Evolutionary conservation across 306 rosid species (phyloP).

Genomic region (Sophora flavescens): DNA sequence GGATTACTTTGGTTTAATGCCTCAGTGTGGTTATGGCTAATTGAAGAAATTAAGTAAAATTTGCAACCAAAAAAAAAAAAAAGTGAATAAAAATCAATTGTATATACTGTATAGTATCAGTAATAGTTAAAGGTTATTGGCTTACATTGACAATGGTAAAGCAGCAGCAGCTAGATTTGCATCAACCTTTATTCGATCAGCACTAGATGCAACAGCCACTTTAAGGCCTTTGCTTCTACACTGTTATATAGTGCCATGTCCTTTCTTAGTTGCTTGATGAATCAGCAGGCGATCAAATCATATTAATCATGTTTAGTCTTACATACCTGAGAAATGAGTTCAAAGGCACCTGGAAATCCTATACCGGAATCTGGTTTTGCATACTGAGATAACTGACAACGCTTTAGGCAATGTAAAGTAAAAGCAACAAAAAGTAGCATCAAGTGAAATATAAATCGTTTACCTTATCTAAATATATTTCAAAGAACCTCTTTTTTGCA

Average conservation of each 20-base stretch:
- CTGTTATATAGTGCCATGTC: slow-evolving; percentile 53
- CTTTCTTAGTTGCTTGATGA: slow-evolving; percentile 42
- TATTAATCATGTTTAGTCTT: slow-evolving; percentile 8
- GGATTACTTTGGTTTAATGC: slow-evolving; percentile 35
- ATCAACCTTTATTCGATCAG: slow-evolving; percentile 96
- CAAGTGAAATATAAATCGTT: slow-evolving; percentile 25
- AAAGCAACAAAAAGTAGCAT: slow-evolving; percentile 33
- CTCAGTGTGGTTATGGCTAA: slow-evolving; percentile 5
- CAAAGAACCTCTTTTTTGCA: slow-evolving; percentile 89
- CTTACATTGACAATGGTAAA: slow-evolving; percentile 87
- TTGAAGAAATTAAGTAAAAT: slow-evolving; percentile 14
- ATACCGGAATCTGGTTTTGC: slow-evolving; percentile 96
- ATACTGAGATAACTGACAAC: slow-evolving; percentile 63
- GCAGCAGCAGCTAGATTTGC: slow-evolving; percentile 95
- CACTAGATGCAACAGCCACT: slow-evolving; percentile 99
- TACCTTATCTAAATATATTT: slow-evolving; percentile 91
- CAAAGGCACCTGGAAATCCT: slow-evolving; percentile 97
- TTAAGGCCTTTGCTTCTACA: slow-evolving; percentile 92
- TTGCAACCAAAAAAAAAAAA: no score
- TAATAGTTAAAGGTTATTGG: background rate
- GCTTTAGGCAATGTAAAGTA: slow-evolving; percentile 31
- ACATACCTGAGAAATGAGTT: slow-evolving; percentile 86
- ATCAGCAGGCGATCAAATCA: slow-evolving; percentile 42
- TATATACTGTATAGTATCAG: no score
- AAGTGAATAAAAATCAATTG: no score